Base-by-base conservation (phyloP, 768 basidiomycete genomes). In the Gyrodon lividus region DNA sequence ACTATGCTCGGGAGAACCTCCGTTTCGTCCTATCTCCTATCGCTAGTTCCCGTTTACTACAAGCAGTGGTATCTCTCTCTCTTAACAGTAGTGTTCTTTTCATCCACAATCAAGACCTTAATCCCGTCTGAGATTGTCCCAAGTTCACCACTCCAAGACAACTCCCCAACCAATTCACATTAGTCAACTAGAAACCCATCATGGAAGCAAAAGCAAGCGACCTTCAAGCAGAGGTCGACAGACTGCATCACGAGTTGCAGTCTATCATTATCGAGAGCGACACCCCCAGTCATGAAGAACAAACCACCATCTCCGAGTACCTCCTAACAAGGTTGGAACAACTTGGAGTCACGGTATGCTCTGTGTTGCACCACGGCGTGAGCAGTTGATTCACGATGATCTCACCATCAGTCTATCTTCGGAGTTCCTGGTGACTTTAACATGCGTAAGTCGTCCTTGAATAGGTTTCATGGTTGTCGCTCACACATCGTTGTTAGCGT, bases 351-450 rank as follows among this genome's bases (percentile, higher is more conserved):
- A 79, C 74, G 51, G 87, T 84, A 65, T 19, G 75, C 55, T 14
- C 26, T 16, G 23, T 39, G 14, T 52, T 17, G 34, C 7, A 3
- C 31, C 22, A 2, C 12, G 31, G 5, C 12, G 16, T 9, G 43
- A 30, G 9, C 9, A 2, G 20, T 24, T 5, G 35, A 34, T 9
- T 45, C 26, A 50, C 23, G 30, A 14, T 2, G 7, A 4, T 17
- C 13, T 46, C 6, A 48, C 42, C 35, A 52, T 9, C 52, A 92
- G 89, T 77, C 80, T 41, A 78, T 92, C 73, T 92, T 93, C 50
- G 91, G 90, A 14, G 78, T 92, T 0, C 91, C 91, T 0, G 91
- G 91, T n/a, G 89, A 92, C 66, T 92, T 90, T 57, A 91, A 91
- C 64, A 78, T 92, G 40, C 86, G 74, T 73, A 58, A 9, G 71